Conservation (phyloP, 1,284 basidiomycete species). For the Mycena citricolor region DNA sequence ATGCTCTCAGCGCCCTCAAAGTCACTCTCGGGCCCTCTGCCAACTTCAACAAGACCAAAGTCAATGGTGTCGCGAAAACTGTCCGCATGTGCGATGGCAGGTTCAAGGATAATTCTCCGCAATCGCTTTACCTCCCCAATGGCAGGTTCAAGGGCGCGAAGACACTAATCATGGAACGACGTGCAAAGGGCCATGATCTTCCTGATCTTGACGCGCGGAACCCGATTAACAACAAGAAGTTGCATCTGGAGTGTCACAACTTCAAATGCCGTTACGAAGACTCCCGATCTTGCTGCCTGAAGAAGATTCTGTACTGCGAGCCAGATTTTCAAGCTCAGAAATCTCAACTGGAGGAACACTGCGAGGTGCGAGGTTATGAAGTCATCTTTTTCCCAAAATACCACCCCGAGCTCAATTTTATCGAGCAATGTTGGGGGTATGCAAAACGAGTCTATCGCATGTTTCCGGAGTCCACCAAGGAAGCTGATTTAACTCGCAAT, state of each 20-base stretch:
- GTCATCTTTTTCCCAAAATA: constrained; percentile 11
- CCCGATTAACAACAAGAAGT: constrained; percentile 1
- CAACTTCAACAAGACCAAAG: constrained; percentile 15
- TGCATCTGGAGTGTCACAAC: neutral
- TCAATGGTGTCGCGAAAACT: neutral
- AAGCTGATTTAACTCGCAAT: no score
- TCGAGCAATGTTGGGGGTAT: no score
- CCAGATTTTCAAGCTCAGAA: constrained; percentile 11
- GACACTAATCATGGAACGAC: constrained; percentile 6
- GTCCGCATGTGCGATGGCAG: constrained; percentile 6
- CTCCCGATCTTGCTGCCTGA: constrained; percentile 4
- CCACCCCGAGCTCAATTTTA: no score
- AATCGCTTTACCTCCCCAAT: constrained; percentile 7
- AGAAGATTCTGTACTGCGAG: constrained; percentile 9
- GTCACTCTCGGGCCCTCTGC: constrained; percentile 10
- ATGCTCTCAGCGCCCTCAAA: neutral
- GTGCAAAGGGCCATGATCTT: constrained; percentile 9
- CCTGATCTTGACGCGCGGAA: constrained; percentile 1
- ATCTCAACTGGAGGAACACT: constrained; percentile 13
- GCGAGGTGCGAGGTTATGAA: constrained; percentile 5
- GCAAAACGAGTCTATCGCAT: no score
- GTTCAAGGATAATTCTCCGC: constrained; percentile 8
- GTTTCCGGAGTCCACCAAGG: no score
- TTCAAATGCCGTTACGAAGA: constrained; percentile 9
- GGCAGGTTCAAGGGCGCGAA: constrained; percentile 13